Evolutionary conservation across 768 basidiomycete species (phyloP).

Genomic region (Sarcodon aspratus): DNA sequence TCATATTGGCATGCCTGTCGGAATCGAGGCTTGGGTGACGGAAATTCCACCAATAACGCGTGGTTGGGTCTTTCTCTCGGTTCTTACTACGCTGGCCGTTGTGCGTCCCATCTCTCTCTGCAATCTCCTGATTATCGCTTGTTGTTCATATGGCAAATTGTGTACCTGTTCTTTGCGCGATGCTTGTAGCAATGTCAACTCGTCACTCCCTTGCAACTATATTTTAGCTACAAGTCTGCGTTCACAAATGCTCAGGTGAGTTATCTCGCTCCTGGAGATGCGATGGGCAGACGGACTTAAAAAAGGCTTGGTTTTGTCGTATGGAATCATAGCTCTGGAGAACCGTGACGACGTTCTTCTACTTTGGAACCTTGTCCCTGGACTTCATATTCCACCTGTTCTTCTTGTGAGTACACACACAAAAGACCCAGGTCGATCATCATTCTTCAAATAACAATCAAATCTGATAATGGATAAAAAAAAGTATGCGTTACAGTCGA

Average conservation of each 20-base stretch:
- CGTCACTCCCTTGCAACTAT: conserved; percentile 83
- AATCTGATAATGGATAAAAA: neutral
- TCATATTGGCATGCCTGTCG: conserved; percentile 50
- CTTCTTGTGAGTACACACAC: conserved; percentile 80
- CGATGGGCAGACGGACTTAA: conserved; percentile 5
- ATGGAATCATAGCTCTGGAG: conserved; percentile 65
- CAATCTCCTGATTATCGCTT: neutral
- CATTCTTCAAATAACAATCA: neutral
- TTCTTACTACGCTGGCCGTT: conserved; percentile 76
- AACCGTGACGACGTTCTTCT: conserved; percentile 84
- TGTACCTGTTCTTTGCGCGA: neutral
- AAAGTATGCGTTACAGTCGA: conserved; percentile 91
- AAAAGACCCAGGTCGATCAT: neutral
- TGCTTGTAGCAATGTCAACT: conserved; percentile 76
- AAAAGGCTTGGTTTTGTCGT: neutral
- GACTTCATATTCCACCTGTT: conserved; percentile 97
- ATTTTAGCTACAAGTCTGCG: conserved; percentile 82
- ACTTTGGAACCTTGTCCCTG: conserved; percentile 87
- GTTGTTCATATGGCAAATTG: neutral
- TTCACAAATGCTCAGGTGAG: conserved; percentile 73
- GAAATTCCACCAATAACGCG: conserved; percentile 91
- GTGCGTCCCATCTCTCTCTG: conserved; percentile 35
- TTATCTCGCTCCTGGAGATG: conserved; percentile 2
- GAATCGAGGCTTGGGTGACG: conserved; percentile 82
- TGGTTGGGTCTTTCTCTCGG: conserved; percentile 70